These are phyloP conservation scores for Ruellia speciosa DNA, from an alignment of 305 asterid genomes.

Conservation along the genomic window DNA sequence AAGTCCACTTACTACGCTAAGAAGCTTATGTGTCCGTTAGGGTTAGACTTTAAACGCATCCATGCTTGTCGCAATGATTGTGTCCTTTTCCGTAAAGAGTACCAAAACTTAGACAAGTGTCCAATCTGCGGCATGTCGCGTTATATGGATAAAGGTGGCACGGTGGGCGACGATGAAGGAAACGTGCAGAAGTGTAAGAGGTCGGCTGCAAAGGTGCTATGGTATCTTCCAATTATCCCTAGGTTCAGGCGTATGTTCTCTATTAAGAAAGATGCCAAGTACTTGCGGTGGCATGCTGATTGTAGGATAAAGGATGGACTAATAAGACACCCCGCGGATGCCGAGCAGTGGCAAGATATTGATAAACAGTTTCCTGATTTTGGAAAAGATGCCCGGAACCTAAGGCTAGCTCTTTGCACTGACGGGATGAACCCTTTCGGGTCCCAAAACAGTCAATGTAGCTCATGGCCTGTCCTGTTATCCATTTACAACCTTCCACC, in stretches of 20 bases:
- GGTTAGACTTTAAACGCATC: background rate
- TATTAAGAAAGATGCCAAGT: no score
- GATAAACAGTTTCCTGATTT: background rate
- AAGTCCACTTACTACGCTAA: no score
- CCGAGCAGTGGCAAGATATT: background rate
- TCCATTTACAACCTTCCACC: no score
- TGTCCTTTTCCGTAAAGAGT: background rate
- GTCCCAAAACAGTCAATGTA: no score
- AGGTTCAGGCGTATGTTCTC: no score
- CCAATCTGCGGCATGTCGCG: background rate
- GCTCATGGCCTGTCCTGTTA: no score
- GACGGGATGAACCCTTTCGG: no score
- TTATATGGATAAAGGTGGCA: background rate
- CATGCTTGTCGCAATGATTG: background rate
- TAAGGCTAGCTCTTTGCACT: background rate
- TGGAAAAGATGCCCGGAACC: background rate
- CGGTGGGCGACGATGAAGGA: background rate
- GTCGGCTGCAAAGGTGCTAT: no score
- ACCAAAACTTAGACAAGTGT: no score
- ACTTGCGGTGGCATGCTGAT: background rate
- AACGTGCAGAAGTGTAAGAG: background rate
- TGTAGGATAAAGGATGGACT: background rate
- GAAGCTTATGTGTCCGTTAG: background rate
- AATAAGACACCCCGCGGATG: background rate
- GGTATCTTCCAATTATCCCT: no score